A percentile compares a stretch with the other conserved stretches of the same genome.
These are phyloP conservation scores for Suhomyces vadensis DNA, from an alignment of 805 yeast genomes.

Conservation along the genomic window DNA sequence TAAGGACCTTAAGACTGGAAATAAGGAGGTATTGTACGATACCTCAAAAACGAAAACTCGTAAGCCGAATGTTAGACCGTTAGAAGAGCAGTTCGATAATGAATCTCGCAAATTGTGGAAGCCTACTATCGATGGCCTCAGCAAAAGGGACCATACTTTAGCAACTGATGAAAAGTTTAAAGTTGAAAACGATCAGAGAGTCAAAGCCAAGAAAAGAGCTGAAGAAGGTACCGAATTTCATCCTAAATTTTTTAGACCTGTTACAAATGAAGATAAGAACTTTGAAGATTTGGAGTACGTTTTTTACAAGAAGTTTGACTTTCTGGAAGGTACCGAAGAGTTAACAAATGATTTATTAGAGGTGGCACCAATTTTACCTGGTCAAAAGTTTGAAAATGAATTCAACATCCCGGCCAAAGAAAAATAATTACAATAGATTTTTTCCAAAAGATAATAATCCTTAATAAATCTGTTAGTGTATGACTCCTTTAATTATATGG, in stretches of 20 bases:
- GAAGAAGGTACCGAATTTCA: constrained; percentile 80
- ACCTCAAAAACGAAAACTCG: constrained; percentile 53
- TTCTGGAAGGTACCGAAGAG: constrained; percentile 32
- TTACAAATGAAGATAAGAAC: constrained; percentile 22
- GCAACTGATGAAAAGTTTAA: constrained; percentile 89
- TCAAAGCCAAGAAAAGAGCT: constrained; percentile 64
- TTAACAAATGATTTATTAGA: constrained; percentile 59
- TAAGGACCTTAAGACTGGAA: constrained; percentile 47
- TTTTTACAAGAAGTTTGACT: constrained; percentile 59
- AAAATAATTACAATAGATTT: not conserved
- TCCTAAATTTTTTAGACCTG: constrained; percentile 70
- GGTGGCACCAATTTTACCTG: constrained; percentile 80
- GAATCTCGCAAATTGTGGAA: constrained; percentile 88
- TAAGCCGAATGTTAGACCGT: constrained; percentile 73
- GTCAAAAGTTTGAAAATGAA: constrained; percentile 64
- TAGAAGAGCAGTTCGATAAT: constrained; percentile 73
- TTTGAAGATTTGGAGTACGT: constrained; percentile 59
- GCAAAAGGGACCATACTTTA: constrained; percentile 68
- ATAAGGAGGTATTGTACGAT: constrained; percentile 43
- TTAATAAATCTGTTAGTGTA: not conserved
- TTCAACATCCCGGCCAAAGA: constrained; percentile 14
- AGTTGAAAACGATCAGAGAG: constrained; percentile 87
- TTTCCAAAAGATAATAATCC: not conserved
- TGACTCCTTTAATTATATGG: too few species aligned
- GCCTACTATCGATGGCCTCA: constrained; percentile 78